Percentiles rank a stretch among this genome's conserved stretches.
Conservation (phyloP, 2,329 filamentous ascomycete species). For the Pestalotiopsis fici region DNA sequence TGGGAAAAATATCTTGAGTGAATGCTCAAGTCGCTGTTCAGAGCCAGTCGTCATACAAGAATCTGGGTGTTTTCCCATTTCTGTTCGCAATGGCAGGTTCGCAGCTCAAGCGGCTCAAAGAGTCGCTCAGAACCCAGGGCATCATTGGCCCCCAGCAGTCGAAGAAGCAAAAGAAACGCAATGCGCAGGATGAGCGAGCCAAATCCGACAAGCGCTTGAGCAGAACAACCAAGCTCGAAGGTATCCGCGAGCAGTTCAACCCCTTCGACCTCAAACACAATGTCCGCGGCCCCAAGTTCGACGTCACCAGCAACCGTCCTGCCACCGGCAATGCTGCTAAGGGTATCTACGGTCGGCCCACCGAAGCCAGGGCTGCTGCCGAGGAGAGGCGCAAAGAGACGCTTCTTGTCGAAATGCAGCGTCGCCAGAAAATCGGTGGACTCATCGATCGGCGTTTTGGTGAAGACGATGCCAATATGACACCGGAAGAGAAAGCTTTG, state of each 20-base stretch:
- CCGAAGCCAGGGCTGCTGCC: constrained; percentile 79
- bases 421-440: constrained; percentile 86
- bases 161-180: constrained; percentile 87
- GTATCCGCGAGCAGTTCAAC: constrained; percentile 95
- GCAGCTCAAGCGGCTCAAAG: constrained; percentile 93
- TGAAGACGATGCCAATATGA: constrained; percentile 93
- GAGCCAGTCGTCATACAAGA: not conserved
- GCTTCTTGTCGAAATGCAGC: constrained; percentile 85
- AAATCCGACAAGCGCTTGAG: constrained; percentile 74
- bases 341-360: constrained; percentile 72
- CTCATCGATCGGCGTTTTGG: constrained; percentile 93
- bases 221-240: constrained; percentile 75
- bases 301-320: constrained; percentile 71
- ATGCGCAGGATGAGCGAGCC: constrained; percentile 65
- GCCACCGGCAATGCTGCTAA: constrained; percentile 52
- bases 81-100: constrained; percentile 78
- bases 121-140: constrained; percentile 85
- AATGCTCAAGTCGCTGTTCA: not conserved
- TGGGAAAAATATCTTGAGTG: constrained; percentile 7
- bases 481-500: constrained; percentile 87
- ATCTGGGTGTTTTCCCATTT: not conserved
- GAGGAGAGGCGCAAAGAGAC: constrained; percentile 88
- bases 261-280: constrained; percentile 92
- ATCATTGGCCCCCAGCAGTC: constrained; percentile 90
- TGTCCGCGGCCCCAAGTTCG: constrained; percentile 78